Conservation (phyloP, 208 protist genomes). For the Leishmania lainsoni region DNA sequence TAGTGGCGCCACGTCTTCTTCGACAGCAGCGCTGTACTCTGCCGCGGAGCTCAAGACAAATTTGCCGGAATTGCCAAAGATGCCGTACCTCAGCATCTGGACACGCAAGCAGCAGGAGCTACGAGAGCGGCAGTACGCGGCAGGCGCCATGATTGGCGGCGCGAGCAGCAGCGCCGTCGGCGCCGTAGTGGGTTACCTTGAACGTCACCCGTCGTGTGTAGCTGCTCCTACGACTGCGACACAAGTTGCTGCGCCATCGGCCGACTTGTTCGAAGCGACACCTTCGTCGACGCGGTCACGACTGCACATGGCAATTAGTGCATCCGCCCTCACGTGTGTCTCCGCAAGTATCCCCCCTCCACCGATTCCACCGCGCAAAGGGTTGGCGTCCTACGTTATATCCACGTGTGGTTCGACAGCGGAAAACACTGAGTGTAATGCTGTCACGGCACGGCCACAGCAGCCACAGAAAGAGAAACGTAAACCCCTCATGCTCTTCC, state of each 20-base stretch:
- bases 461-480: neutral
- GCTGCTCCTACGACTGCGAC: neutral
- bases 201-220: neutral
- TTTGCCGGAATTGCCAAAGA: neutral
- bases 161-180: slow-evolving; percentile 1
- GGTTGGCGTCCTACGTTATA: slow-evolving; percentile 24
- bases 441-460: neutral
- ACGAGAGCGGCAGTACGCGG: slow-evolving; percentile 3
- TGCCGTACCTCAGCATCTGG: slow-evolving; percentile 30
- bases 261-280: neutral
- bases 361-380: slow-evolving; percentile 30
- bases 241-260: neutral
- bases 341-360: slow-evolving; percentile 10
- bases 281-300: neutral
- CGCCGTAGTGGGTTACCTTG: slow-evolving; percentile 14
- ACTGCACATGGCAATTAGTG: slow-evolving; percentile 16
- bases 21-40: neutral
- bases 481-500: slow-evolving; percentile 14
- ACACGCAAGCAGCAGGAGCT: slow-evolving; percentile 12
- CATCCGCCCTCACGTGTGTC: slow-evolving; percentile 9
- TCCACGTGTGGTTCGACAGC: slow-evolving; percentile 13
- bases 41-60: neutral
- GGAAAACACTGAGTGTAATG: neutral
- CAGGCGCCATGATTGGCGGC: neutral
- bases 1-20: neutral